These are phyloP conservation scores for Aspergillus arachidicola DNA, from an alignment of 2,329 filamentous ascomycete species.

Conservation along the genomic window DNA sequence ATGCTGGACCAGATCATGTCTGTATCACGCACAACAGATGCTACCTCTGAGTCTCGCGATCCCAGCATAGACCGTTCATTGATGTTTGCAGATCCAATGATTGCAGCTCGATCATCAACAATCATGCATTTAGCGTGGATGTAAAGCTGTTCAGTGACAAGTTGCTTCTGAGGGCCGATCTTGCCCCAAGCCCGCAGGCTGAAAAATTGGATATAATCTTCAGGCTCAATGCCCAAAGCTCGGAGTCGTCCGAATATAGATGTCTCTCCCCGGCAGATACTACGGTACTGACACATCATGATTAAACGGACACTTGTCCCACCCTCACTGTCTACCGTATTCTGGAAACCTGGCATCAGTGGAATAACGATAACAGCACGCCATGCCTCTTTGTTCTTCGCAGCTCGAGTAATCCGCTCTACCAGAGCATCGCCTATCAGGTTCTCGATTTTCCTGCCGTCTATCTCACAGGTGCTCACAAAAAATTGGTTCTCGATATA, in stretches of 20 bases:
- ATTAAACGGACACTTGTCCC: slow-evolving; percentile 93
- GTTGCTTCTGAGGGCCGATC: slow-evolving; percentile 76
- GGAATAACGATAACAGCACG: slow-evolving; percentile 87
- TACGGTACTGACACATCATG: slow-evolving; percentile 95
- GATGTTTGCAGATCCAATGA: slow-evolving; percentile 98
- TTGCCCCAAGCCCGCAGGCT: slow-evolving; percentile 89
- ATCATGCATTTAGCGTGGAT: slow-evolving; percentile 98
- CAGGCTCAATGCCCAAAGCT: slow-evolving; percentile 80
- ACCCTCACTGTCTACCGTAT: slow-evolving; percentile 90
- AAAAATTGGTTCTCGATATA: slow-evolving; percentile 99
- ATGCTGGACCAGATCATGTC: slow-evolving; percentile 92
- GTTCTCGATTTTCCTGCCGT: slow-evolving; percentile 86
- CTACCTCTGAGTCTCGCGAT: slow-evolving; percentile 86
- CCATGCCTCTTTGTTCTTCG: slow-evolving; percentile 85
- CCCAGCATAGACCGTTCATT: slow-evolving; percentile 97
- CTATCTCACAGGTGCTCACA: slow-evolving; percentile 86
- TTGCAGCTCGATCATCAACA: slow-evolving; percentile 86
- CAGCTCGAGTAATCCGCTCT: slow-evolving; percentile 82
- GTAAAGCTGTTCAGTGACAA: slow-evolving; percentile 95
- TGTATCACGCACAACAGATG: slow-evolving; percentile 85
- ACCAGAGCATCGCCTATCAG: slow-evolving; percentile 93
- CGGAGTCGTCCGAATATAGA: slow-evolving; percentile 89
- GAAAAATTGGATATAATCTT: slow-evolving; percentile 95
- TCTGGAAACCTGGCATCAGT: slow-evolving; percentile 97
- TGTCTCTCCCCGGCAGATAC: slow-evolving; percentile 87